Conservation (phyloP, 306 rosid species). For the Sindora glabra region DNA sequence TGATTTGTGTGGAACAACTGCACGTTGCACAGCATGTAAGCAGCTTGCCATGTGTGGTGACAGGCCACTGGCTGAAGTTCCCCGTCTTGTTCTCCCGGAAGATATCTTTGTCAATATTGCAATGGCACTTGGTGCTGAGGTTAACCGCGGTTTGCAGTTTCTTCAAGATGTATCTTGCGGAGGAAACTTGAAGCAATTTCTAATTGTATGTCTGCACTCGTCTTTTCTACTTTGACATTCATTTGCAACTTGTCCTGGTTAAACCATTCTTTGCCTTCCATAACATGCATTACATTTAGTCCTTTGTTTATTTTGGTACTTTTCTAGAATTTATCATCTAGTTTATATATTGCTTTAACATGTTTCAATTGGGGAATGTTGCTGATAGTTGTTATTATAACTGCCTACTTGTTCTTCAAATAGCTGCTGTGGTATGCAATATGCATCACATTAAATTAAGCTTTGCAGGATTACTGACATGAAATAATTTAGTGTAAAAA, state of each 20-base stretch:
- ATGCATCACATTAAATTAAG: background rate
- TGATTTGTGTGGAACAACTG: background rate
- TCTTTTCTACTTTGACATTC: background rate
- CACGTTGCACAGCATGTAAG: background rate
- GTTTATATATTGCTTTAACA: background rate
- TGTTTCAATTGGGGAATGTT: background rate
- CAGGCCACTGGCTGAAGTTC: slow-evolving; percentile 57
- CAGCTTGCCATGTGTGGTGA: slow-evolving; percentile 14
- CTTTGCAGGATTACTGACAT: no score
- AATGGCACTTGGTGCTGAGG: slow-evolving; percentile 40
- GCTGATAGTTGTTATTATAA: background rate
- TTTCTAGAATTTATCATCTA: no score
- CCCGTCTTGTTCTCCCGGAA: slow-evolving; percentile 65
- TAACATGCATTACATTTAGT: background rate
- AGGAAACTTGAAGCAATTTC: slow-evolving; percentile 67
- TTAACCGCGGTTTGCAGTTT: slow-evolving; percentile 50
- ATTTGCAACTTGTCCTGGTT: background rate
- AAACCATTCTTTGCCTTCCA: slow-evolving; percentile 1
- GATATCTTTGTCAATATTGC: slow-evolving; percentile 58
- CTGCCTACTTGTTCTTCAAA: background rate
- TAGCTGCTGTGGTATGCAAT: background rate
- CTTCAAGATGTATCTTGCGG: slow-evolving; percentile 82
- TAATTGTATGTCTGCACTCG: slow-evolving; percentile 40
- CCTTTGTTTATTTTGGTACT: background rate
- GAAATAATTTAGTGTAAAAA: no score